Evolutionary conservation across 345 rosid species (phyloP), one percentile per base, ranked within the genome.

Genomic region (Heritiera littoralis): DNA sequence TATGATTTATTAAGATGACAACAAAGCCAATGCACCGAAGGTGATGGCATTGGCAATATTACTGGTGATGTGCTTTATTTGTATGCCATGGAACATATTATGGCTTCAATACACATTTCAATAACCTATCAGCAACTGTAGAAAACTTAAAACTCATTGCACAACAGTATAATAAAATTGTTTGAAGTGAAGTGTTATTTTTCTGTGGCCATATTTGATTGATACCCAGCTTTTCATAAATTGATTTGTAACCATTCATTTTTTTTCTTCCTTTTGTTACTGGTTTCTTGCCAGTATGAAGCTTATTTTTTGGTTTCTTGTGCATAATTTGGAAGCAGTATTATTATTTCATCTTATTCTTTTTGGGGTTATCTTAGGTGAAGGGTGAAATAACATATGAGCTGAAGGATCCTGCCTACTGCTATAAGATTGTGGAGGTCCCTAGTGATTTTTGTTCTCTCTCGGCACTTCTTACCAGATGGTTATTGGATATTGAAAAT

Each of bases 351-450:
- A 7, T 56, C 28, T 23, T 23, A 23, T 23, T 81, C 64, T 81
- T 84, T 52, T 54, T 76, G 64, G 30, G 66, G 73, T 82, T 76
- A 77, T 80, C 78, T 84, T 54, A 93, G 98, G 81, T 84, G 78
- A 90, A 87, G 80, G 96, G 98, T 78, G 97, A 95, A 87, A 86
- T 95, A 84, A 93, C 92, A 49, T 54, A 35, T 3, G 94, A 91
- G 81, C 56, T 81, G 80, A 95, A 91, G 86, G 96, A 95, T 80
- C 89, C 91, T 4, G 97, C 97, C 75, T 92, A 81, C 79, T 95
- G 92, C 85, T 95, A 88, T 86, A 87, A 83, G 77, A 81, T 90
- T 77, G 78, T 85, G 80, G 63, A 90, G 74, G 70, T 78, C 74
- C 99, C 99, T 40, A 77, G 46, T 77, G 92, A 93, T 55, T 81